Conservation (phyloP, 2,329 filamentous ascomycete genomes). For the Pseudodiploospora longispora region DNA sequence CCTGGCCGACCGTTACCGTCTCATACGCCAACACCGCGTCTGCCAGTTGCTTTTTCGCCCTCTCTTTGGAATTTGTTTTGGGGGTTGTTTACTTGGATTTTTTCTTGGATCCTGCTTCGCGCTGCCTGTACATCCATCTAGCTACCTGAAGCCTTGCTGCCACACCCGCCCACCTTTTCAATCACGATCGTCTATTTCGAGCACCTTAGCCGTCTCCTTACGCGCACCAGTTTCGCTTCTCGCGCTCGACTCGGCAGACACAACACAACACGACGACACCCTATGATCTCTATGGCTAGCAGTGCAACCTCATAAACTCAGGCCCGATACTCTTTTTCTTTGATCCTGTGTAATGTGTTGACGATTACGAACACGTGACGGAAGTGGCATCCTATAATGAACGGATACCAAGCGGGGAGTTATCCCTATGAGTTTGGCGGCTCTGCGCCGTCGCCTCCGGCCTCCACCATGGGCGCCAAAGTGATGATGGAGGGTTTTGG, state of each 20-base stretch:
- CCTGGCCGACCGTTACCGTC: not conserved
- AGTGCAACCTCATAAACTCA: not conserved
- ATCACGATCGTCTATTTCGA: too few relatives aligned
- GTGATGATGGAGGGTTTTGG: conserved; percentile 52
- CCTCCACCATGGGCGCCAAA: conserved; percentile 35
- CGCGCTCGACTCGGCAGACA: too few relatives aligned
- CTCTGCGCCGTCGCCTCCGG: conserved; percentile 23
- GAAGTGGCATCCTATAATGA: conserved; percentile 25
- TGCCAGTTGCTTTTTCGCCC: too few relatives aligned
- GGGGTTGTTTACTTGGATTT: not conserved
- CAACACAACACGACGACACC: not conserved
- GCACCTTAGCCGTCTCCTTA: too few relatives aligned
- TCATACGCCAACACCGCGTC: not conserved
- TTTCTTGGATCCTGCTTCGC: not conserved
- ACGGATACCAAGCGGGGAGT: conserved; percentile 28
- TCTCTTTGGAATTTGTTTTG: not conserved
- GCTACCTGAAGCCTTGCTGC: not conserved
- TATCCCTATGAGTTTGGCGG: conserved; percentile 28
- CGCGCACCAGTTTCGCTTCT: too few relatives aligned
- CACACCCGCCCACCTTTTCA: too few relatives aligned
- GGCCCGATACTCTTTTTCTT: not conserved
- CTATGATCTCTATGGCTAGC: not conserved
- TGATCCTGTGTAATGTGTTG: conserved; percentile 12
- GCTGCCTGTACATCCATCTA: not conserved
- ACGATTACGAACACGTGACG: conserved; percentile 14